Base-by-base conservation (phyloP, 495 filamentous ascomycete species). In the Xylaria venustula region DNA sequence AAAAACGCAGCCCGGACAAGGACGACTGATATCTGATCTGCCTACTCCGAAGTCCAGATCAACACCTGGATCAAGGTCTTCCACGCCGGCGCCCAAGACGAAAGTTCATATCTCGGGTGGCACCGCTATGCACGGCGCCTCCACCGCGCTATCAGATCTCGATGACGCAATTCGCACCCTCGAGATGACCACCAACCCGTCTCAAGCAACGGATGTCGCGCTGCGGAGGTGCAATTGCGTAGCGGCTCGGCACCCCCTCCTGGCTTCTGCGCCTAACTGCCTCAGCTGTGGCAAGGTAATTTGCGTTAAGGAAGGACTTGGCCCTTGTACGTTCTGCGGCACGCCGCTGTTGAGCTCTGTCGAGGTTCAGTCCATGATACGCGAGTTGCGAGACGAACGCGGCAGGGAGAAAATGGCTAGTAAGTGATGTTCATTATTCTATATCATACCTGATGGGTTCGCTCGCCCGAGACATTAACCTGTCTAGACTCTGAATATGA, bases 241-340 rank as follows among this genome's bases (percentile, higher is more conserved):
- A 61, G 94, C 89, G 0, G 81, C 88, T 2, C 83, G 90, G 1
- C 94, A 98, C 66, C 90, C 95, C 3, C 79, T 97, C 9, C 86
- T 97, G 11, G 83, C 82, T 9, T 90, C 93, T 0, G 90, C 92
- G 0, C 94, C 95, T 2, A 98, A 98, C 70, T 98, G 94, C 64
- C 78, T 94, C 19, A 87, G 83, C 63, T 98, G 94, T 70, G 94
- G 94, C 54, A 97, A 98, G 73, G 91, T 98, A n/a, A 88, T 98
- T 54, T 98, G 94, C 73, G 85, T 96, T 12, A 90, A 95, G 65
- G 92, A 98, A 69, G 94, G 94, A 1, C 80, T 97, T 3, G 94
- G 93, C 1, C 94, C 94, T 1, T 98, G 94, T 71, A 97, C 94
- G 7, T 97, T 95, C 68, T 98, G 94, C 77, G 81, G 81, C 2